Percentiles rank a stretch among this genome's conserved stretches.
Conservation (phyloP, 495 filamentous ascomycete species). For the Tuber magnatum region DNA sequence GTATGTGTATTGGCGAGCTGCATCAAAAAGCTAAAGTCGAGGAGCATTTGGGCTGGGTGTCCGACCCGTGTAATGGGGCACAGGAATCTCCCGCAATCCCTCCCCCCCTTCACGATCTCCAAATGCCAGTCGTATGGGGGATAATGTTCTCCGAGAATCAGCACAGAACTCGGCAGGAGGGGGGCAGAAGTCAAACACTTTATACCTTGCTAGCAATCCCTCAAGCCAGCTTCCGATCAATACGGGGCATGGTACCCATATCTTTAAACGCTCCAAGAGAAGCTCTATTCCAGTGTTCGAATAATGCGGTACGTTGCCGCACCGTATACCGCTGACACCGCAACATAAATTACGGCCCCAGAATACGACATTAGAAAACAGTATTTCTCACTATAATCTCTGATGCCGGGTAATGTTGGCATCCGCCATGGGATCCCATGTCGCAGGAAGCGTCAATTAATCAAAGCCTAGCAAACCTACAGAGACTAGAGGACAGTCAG, state of each 20-base stretch:
- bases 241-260: background rate
- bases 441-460: background rate
- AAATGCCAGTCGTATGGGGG: background rate
- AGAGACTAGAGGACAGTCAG: background rate
- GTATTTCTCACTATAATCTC: background rate
- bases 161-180: background rate
- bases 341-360: background rate
- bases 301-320: background rate
- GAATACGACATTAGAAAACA: background rate
- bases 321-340: background rate
- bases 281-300: background rate
- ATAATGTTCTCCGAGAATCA: background rate
- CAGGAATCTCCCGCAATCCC: background rate
- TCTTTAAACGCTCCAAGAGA: background rate
- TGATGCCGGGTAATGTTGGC: background rate
- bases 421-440: background rate
- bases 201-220: background rate
- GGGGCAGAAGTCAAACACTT: background rate
- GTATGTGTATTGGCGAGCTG: background rate
- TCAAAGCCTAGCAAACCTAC: background rate
- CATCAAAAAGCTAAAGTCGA: background rate
- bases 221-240: background rate
- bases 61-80: background rate
- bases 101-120: background rate
- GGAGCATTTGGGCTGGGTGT: background rate